Percentiles rank a stretch among this genome's conserved stretches.
Evolutionary conservation across 1,284 basidiomycete genomes (phyloP).

Genomic region (Uromyces viciae-fabae): DNA sequence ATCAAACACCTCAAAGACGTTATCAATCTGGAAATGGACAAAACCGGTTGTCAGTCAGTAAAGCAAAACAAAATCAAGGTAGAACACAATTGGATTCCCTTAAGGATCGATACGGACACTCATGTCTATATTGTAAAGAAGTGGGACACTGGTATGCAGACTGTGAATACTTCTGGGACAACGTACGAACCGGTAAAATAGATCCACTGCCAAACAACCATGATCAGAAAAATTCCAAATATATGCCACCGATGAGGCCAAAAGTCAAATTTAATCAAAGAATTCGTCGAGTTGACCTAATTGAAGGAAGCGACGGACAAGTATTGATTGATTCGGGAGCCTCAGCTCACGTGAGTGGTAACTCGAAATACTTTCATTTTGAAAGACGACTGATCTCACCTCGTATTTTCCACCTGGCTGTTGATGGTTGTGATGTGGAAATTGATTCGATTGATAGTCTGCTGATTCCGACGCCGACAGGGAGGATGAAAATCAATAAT

Average conservation of each 20-base stretch:
- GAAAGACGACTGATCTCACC: background rate
- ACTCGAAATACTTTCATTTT: background rate
- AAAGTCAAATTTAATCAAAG: background rate
- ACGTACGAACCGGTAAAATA: background rate
- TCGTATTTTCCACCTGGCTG: background rate
- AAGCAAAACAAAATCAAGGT: background rate
- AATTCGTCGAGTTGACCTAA: background rate
- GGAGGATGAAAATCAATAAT: background rate
- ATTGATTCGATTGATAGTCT: background rate
- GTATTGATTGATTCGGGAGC: background rate
- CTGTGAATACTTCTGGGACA: background rate
- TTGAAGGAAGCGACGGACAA: background rate
- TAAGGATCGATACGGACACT: background rate
- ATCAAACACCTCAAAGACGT: too few relatives aligned
- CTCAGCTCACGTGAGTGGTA: background rate
- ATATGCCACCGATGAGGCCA: background rate
- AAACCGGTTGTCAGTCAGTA: background rate
- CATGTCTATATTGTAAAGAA: background rate
- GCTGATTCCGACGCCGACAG: background rate
- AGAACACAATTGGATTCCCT: background rate
- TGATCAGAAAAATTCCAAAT: background rate
- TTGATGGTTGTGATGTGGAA: background rate
- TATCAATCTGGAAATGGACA: too few relatives aligned
- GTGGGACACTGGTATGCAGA: background rate
- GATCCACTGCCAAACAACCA: background rate